Conservation (phyloP, 495 filamentous ascomycete species). For the Penicilliopsis zonata region DNA sequence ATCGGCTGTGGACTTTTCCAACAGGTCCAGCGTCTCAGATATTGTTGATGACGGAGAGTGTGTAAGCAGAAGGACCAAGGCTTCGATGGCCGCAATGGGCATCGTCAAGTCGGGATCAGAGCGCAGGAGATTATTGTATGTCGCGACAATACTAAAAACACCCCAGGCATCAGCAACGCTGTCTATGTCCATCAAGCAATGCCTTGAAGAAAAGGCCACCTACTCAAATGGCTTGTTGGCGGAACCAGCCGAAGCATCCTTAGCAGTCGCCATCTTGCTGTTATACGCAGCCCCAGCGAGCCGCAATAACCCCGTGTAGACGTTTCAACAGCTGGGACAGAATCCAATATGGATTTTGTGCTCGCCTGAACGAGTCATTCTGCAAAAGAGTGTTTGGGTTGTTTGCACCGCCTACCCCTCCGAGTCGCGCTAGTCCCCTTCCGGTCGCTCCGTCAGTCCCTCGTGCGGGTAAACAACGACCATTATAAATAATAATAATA, state of each 20-base stretch:
- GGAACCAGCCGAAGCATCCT: constrained; percentile 12
- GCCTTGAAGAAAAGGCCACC: constrained; percentile 5
- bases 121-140: constrained; percentile 46
- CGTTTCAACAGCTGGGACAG: no score
- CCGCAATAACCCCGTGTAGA: no score
- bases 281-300: no score
- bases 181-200: background rate
- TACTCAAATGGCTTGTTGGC: constrained; percentile 32
- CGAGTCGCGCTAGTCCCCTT: constrained; percentile 23
- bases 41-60: constrained; percentile 68
- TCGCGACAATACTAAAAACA: constrained; percentile 38
- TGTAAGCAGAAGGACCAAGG: constrained; percentile 73
- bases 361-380: background rate
- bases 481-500: constrained; percentile 14
- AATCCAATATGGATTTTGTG: no score
- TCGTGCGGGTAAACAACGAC: constrained; percentile 27
- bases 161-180: constrained; percentile 8
- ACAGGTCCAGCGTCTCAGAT: constrained; percentile 80
- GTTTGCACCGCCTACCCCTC: constrained; percentile 29
- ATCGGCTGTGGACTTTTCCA: constrained; percentile 58
- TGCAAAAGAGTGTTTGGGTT: constrained; percentile 21
- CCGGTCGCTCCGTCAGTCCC: constrained; percentile 15
- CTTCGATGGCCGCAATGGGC: constrained; percentile 92
- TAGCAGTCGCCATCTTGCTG: constrained; percentile 23
- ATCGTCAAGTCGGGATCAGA: constrained; percentile 79